Evolutionary conservation across 495 filamentous ascomycete species (phyloP).

Genomic region (Extremus antarcticus): DNA sequence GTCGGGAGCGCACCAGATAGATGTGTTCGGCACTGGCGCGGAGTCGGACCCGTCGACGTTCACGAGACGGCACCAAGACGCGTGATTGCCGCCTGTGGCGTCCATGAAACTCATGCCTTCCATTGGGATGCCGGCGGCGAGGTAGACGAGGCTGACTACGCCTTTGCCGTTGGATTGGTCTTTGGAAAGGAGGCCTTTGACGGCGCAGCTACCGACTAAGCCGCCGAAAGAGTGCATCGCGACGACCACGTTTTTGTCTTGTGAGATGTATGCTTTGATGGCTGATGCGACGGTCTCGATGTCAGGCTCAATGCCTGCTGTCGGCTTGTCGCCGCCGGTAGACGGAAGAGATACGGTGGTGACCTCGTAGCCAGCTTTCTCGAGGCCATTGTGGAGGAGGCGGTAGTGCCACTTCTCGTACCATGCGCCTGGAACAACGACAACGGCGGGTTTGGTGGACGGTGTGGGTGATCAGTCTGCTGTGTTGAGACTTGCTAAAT

Average conservation of each 20-base stretch:
- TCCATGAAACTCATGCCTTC: not conserved
- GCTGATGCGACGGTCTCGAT: not conserved
- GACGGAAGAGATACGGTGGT: conserved; percentile 1
- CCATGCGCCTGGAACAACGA: conserved; percentile 5
- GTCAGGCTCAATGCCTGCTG: not conserved
- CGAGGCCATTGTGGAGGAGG: not conserved
- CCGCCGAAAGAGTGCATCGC: conserved; percentile 8
- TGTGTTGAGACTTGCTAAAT: no score
- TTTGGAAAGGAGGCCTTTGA: not conserved
- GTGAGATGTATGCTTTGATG: not conserved
- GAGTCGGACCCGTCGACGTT: not conserved
- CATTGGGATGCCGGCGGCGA: not conserved
- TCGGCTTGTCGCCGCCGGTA: not conserved
- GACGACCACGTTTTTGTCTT: not conserved
- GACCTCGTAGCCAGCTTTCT: not conserved
- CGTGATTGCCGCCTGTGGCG: not conserved
- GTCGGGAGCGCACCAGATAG: not conserved
- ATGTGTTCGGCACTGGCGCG: not conserved
- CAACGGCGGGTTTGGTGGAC: conserved; percentile 8
- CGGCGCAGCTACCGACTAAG: not conserved
- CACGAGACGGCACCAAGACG: not conserved
- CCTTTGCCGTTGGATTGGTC: not conserved
- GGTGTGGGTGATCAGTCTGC: not conserved
- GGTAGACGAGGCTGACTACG: conserved; percentile 2
- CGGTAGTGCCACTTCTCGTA: conserved; percentile 1